Evolutionary conservation across 805 yeast species (phyloP).

Genomic region (Pichia membranifaciens): DNA sequence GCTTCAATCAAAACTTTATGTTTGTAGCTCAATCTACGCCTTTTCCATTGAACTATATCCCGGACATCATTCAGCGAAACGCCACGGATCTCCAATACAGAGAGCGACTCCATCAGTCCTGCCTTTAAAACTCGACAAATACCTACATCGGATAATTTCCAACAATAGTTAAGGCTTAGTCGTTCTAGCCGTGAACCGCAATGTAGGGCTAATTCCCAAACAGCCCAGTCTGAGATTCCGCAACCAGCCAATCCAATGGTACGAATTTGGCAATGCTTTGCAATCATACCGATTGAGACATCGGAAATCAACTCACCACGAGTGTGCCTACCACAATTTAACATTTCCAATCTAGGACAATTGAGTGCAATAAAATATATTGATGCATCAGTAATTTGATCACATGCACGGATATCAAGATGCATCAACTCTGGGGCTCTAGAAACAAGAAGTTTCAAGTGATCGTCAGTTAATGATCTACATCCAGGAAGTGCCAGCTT

Average conservation of each 20-base stretch:
- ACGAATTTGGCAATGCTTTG: slow-evolving; percentile 48
- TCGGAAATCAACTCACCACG: slow-evolving; percentile 67
- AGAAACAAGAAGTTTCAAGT: slow-evolving; percentile 46
- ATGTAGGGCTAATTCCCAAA: slow-evolving; percentile 71
- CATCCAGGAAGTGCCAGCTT: slow-evolving; percentile 68
- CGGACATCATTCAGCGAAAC: slow-evolving; percentile 53
- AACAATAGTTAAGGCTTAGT: slow-evolving; percentile 71
- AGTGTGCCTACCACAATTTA: slow-evolving; percentile 77
- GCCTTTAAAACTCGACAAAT: slow-evolving; percentile 31
- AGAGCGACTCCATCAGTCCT: slow-evolving; percentile 50
- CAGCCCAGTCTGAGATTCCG: slow-evolving; percentile 62
- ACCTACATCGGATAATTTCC: slow-evolving; percentile 29
- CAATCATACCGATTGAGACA: slow-evolving; percentile 53
- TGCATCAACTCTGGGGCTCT: slow-evolving; percentile 53
- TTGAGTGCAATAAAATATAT: slow-evolving; percentile 56
- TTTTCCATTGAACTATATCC: slow-evolving; percentile 64
- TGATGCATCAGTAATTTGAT: slow-evolving; percentile 68
- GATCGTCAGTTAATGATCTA: slow-evolving; percentile 52
- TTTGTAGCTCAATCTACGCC: slow-evolving; percentile 38
- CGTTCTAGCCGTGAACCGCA: slow-evolving; percentile 47
- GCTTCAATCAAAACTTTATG: slow-evolving; percentile 62
- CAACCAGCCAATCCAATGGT: slow-evolving; percentile 92
- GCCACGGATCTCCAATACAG: slow-evolving; percentile 74
- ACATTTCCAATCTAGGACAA: slow-evolving; percentile 50
- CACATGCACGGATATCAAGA: slow-evolving; percentile 82